These are phyloP conservation scores for Cercospora beticola DNA, from an alignment of 2,329 filamentous ascomycete species.

Conservation along the genomic window DNA sequence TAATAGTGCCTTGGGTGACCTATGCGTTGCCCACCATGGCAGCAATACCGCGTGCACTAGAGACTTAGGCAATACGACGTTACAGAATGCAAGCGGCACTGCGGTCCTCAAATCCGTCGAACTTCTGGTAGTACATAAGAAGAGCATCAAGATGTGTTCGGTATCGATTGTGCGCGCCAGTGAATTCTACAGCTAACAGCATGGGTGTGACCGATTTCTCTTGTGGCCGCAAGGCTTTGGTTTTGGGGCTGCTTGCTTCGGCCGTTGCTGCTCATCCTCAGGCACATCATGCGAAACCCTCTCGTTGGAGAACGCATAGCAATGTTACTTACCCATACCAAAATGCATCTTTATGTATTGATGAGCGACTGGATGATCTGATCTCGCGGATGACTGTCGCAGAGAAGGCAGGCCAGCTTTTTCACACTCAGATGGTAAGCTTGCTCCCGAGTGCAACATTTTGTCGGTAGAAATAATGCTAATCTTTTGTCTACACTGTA, in stretches of 20 bases:
- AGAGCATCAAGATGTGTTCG: background rate
- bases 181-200: background rate
- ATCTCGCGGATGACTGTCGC: slow-evolving; percentile 49
- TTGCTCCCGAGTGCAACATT: background rate
- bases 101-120: slow-evolving; percentile 5
- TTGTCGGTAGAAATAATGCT: background rate
- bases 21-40: background rate
- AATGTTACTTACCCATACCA: slow-evolving; percentile 35
- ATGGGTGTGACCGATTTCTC: slow-evolving; percentile 5
- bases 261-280: slow-evolving; percentile 4
- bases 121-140: background rate
- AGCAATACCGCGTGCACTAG: slow-evolving; percentile 10
- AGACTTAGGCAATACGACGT: slow-evolving; percentile 6
- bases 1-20: background rate
- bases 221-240: background rate
- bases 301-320: background rate
- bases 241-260: slow-evolving; percentile 7
- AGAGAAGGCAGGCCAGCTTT: slow-evolving; percentile 53
- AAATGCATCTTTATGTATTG: slow-evolving; percentile 43
- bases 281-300: background rate
- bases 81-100: slow-evolving; percentile 1
- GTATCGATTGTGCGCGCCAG: background rate
- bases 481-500: background rate
- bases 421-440: slow-evolving; percentile 43
- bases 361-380: slow-evolving; percentile 51